Conservation (phyloP, 2,329 filamentous ascomycete genomes). For the Claviceps africana region DNA sequence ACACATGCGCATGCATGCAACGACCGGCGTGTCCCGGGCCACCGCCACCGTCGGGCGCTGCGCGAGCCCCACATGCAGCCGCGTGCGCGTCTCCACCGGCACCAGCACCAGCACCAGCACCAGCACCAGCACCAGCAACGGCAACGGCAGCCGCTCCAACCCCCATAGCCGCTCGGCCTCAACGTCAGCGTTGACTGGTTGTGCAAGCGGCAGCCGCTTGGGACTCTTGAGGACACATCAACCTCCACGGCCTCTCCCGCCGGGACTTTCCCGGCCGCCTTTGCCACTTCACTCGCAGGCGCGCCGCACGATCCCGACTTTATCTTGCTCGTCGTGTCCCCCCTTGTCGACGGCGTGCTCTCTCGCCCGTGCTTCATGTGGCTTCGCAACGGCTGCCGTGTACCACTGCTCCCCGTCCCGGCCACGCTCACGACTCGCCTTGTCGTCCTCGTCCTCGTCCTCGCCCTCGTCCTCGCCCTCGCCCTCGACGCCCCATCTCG, state of each 20-base stretch:
- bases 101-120: neutral
- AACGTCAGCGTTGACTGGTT: neutral
- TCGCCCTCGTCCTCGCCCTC: neutral
- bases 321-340: neutral
- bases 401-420: neutral
- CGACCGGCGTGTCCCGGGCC: constrained; percentile 1
- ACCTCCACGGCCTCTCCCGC: constrained; percentile 5
- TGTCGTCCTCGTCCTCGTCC: neutral
- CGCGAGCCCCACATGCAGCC: too few relatives aligned
- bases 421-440: neutral
- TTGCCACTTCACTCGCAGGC: neutral
- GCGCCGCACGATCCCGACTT: neutral
- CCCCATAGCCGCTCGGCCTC: neutral
- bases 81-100: neutral
- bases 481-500: constrained; percentile 5
- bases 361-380: constrained; percentile 3
- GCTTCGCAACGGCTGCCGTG: neutral
- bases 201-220: constrained; percentile 1
- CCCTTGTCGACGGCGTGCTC: constrained; percentile 1
- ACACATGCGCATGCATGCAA: too few relatives aligned
- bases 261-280: constrained; percentile 3
- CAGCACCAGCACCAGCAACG: neutral
- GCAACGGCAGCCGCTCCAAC: neutral
- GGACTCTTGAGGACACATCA: constrained; percentile 8
- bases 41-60: neutral